Percentiles rank a stretch among this genome's conserved stretches.
Conservation (phyloP, 2,329 filamentous ascomycete genomes). For the Pseudogymnoascus verrucosus region DNA sequence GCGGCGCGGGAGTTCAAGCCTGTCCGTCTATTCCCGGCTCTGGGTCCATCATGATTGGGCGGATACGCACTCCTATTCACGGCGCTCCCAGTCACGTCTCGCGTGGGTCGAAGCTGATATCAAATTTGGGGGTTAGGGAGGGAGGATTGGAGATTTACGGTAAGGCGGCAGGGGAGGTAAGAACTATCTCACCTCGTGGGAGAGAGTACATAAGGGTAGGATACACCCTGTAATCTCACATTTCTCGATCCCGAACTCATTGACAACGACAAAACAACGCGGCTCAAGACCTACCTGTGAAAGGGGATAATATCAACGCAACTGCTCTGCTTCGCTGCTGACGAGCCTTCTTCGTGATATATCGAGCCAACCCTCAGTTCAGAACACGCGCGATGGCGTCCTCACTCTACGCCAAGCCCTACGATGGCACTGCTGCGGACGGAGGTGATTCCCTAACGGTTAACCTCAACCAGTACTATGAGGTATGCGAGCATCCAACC, state of each 20-base stretch:
- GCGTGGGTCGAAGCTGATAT: neutral
- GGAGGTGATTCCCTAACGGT: constrained; percentile 53
- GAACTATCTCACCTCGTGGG: neutral
- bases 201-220: neutral
- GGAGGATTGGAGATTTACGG: neutral
- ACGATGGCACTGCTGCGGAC: constrained; percentile 47
- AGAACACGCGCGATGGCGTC: constrained; percentile 12
- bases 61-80: neutral
- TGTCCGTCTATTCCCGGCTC: neutral
- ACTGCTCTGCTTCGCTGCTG: neutral
- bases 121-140: neutral
- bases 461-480: constrained; percentile 80
- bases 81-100: neutral
- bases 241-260: neutral
- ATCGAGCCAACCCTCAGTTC: neutral
- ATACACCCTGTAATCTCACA: neutral
- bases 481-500: constrained; percentile 41
- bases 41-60: neutral
- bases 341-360: neutral
- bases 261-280: neutral
- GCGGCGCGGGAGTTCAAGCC: neutral
- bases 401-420: constrained; percentile 29
- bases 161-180: neutral
- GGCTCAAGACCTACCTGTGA: neutral
- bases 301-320: neutral